Conservation (phyloP, 345 rosid genomes). For the Limnanthes douglasii region DNA sequence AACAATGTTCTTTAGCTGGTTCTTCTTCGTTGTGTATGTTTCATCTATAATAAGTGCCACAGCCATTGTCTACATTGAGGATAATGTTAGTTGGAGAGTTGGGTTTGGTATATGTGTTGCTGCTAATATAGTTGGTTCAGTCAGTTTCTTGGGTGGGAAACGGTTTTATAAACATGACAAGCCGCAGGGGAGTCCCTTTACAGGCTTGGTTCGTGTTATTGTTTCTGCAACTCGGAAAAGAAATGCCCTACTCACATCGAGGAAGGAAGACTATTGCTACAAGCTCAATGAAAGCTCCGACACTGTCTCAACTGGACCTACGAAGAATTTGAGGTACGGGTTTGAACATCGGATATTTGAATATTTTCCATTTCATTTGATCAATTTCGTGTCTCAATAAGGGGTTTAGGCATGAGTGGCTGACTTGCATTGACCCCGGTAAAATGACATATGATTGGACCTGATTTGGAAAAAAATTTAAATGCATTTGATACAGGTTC, state of each 20-base stretch:
- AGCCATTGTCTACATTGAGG: constrained; percentile 23
- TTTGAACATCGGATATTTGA: no score
- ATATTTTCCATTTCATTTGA: neutral
- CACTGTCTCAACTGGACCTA: constrained; percentile 4
- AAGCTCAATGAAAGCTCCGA: neutral
- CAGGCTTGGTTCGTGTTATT: constrained; percentile 23
- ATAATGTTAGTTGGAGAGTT: constrained; percentile 32
- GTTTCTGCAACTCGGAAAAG: constrained; percentile 23
- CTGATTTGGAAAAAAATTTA: neutral
- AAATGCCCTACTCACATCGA: constrained; percentile 12
- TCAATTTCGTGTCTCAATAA: no score
- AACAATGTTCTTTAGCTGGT: no score
- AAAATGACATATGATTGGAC: neutral
- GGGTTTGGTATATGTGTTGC: constrained; percentile 29
- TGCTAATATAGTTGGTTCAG: constrained; percentile 16
- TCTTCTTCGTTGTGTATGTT: no score
- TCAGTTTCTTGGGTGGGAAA: constrained; percentile 20
- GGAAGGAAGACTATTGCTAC: constrained; percentile 18
- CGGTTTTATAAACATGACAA: constrained; percentile 17
- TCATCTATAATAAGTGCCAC: no score
- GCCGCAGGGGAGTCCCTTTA: constrained; percentile 34
- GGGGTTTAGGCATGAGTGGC: no score
- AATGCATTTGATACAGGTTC: constrained; percentile 18
- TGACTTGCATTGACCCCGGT: no score
- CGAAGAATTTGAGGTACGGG: constrained; percentile 26